Percentiles rank a stretch among this genome's conserved stretches.
Evolutionary conservation across 2,329 filamentous ascomycete species (phyloP).

Genomic region (Cladosporium sp.): DNA sequence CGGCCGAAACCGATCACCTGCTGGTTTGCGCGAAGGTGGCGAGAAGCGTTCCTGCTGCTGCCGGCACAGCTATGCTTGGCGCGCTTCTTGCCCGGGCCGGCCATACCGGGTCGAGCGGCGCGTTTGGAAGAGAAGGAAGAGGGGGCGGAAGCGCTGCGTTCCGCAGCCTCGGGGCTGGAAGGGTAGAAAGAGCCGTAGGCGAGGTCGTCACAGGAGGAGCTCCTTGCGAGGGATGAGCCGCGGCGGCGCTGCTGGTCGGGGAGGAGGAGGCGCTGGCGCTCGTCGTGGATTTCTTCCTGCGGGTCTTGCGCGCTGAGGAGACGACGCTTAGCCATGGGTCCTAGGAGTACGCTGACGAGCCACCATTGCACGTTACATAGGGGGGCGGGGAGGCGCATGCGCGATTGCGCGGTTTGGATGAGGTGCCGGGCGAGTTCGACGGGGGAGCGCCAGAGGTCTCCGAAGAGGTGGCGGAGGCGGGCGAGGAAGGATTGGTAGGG

Average conservation of each 20-base stretch:
- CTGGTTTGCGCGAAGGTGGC: too few species aligned
- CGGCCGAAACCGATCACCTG: constrained; percentile 8
- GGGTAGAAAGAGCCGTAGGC: constrained; percentile 24
- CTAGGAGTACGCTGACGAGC: constrained; percentile 29
- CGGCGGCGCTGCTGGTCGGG: constrained; percentile 2
- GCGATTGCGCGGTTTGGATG: constrained; percentile 25
- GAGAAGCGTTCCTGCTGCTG: too few species aligned
- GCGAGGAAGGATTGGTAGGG: constrained; percentile 10
- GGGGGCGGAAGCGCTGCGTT: too few species aligned
- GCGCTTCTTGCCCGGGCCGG: constrained; percentile 26
- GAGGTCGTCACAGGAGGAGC: constrained; percentile 15
- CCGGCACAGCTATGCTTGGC: not conserved
- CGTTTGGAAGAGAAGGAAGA: not conserved
- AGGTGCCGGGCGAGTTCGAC: constrained; percentile 29
- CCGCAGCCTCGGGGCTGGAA: not conserved
- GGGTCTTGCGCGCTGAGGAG: constrained; percentile 8
- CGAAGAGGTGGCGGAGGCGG: constrained; percentile 24
- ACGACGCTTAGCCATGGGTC: constrained; percentile 34
- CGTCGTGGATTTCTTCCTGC: not conserved
- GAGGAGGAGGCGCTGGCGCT: not conserved
- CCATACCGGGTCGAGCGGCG: constrained; percentile 17
- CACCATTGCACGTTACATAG: constrained; percentile 33
- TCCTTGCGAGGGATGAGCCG: too few species aligned
- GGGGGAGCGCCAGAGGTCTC: constrained; percentile 26
- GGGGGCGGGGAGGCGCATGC: constrained; percentile 26